Evolutionary conservation across 768 basidiomycete genomes (phyloP).

Genomic region (Suillus americanus): DNA sequence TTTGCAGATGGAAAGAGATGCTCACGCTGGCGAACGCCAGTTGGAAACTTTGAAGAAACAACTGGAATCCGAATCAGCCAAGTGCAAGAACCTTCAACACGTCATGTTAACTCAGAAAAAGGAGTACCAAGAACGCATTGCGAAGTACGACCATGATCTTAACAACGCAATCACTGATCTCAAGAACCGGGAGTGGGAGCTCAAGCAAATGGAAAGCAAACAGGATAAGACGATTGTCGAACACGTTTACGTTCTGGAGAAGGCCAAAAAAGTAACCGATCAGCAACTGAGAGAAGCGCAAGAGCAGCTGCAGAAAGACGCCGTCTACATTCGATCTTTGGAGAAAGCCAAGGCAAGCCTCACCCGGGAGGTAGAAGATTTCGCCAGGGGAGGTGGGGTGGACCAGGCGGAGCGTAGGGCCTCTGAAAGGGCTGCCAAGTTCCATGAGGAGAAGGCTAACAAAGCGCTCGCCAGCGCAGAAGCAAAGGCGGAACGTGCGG

Average conservation of each 20-base stretch:
- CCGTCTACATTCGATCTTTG: slow-evolving; percentile 77
- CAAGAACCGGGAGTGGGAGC: slow-evolving; percentile 80
- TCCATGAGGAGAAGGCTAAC: no score
- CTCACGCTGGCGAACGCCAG: slow-evolving; percentile 70
- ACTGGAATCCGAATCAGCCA: slow-evolving; percentile 69
- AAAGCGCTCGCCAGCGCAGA: slow-evolving; percentile 62
- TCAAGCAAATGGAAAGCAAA: slow-evolving; percentile 79
- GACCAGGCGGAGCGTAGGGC: slow-evolving; percentile 64
- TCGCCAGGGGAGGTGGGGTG: slow-evolving; percentile 68
- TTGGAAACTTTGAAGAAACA: slow-evolving; percentile 70
- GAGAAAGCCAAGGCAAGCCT: slow-evolving; percentile 78
- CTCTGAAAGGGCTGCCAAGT: slow-evolving; percentile 73
- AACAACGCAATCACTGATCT: slow-evolving; percentile 80
- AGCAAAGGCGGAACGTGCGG: slow-evolving; percentile 68
- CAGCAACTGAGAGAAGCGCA: slow-evolving; percentile 84
- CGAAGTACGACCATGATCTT: slow-evolving; percentile 76
- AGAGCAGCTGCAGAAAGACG: slow-evolving; percentile 71
- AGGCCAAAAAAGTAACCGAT: slow-evolving; percentile 93
- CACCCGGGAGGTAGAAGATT: slow-evolving; percentile 80
- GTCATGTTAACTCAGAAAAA: slow-evolving; percentile 57
- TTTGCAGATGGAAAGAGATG: slow-evolving; percentile 80
- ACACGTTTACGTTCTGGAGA: slow-evolving; percentile 94
- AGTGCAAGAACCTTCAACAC: slow-evolving; percentile 76
- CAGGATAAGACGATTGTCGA: slow-evolving; percentile 99
- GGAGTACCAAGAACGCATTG: slow-evolving; percentile 72